Evolutionary conservation across 2,329 filamentous ascomycete species (phyloP), one percentile per base, ranked within the genome.

Genomic region (Pseudocercospora fijiensis): DNA sequence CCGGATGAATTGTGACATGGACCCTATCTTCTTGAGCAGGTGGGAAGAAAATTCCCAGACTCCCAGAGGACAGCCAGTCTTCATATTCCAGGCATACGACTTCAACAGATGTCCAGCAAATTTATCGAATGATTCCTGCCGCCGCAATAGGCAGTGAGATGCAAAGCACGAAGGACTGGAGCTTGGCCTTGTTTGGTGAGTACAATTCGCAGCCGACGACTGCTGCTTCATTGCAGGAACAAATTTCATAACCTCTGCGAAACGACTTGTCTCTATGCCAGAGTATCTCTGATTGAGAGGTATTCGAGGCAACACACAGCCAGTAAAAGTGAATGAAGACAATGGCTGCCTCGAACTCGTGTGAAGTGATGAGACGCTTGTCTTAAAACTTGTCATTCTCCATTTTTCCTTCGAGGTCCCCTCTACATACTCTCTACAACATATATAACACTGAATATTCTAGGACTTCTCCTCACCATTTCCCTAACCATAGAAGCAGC

Each of bases 321-420:
- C 49, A 53, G 22, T 53, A 28, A 53, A 27, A 27, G 49, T 53
- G 49, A 53, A 53, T 53, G 26, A 16, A 28, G 49, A 53, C 49
- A 53, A 53, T 53, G 49, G 49, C 9, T 49, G 45, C 45, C 24
- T 49, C 45, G 24, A 26, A 24, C 45, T 49, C 37, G 45, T 11
- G 45, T 26, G n/a, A 49, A 49, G 45, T 16, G 45, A 49, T 26
- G 45, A 49, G 45, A 49, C 45, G 24, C 24, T 1, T 49, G 20
- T 49, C 20, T 49, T 8, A 41, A 30, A 18, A n/a, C 37, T 7
- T 41, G 1, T 41, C 37, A n/a, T 41, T 41, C 16, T 41, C 37
- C 37, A 41, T 8, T 1, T 33, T 37, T 5, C 27, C 13, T 11
- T 37, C 33, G 33, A 37, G 37, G 37, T 41, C 4, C 20, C 13